Evolutionary conservation across 2,329 filamentous ascomycete genomes (phyloP).

Genomic region (Fusarium heterosporum): DNA sequence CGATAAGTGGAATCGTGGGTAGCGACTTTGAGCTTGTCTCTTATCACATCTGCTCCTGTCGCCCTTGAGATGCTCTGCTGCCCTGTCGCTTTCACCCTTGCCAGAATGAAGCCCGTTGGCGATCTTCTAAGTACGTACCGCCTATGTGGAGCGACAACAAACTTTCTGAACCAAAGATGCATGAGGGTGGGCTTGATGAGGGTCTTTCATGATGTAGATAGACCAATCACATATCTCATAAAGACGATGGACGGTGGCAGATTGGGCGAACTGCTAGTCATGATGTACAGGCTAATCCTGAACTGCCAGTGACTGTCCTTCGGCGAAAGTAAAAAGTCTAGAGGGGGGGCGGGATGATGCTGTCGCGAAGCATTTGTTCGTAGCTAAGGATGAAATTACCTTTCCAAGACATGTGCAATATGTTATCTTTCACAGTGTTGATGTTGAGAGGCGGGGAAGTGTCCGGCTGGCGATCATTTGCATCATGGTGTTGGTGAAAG

Average conservation of each 20-base stretch:
- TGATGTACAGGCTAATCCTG: conserved; percentile 18
- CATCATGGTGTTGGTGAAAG: conserved; percentile 14
- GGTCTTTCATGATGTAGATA: not conserved
- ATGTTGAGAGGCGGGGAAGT: conserved; percentile 1
- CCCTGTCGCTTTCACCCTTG: conserved; percentile 9
- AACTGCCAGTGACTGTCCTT: conserved; percentile 11
- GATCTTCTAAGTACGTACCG: conserved; percentile 20
- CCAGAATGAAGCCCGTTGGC: conserved; percentile 30
- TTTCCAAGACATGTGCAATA: not conserved
- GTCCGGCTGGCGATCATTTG: conserved; percentile 12
- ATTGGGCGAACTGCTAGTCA: conserved; percentile 27
- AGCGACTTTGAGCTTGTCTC: conserved; percentile 31
- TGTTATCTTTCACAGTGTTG: not conserved
- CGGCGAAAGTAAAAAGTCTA: conserved; percentile 21
- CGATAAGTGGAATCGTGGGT: conserved; percentile 17
- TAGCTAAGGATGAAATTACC: conserved; percentile 7
- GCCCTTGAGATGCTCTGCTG: not conserved
- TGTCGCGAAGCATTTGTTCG: conserved; percentile 18
- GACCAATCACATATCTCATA: conserved; percentile 18
- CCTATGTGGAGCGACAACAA: conserved; percentile 27
- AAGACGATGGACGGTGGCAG: conserved; percentile 2
- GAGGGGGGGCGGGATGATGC: conserved; percentile 36
- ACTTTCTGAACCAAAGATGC: conserved; percentile 11
- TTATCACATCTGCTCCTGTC: conserved; percentile 12
- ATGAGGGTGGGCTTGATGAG: conserved; percentile 14